Evolutionary conservation across 805 yeast species (phyloP), one percentile per base, ranked within the genome.

Genomic region (Metschnikowia colocasiae): DNA sequence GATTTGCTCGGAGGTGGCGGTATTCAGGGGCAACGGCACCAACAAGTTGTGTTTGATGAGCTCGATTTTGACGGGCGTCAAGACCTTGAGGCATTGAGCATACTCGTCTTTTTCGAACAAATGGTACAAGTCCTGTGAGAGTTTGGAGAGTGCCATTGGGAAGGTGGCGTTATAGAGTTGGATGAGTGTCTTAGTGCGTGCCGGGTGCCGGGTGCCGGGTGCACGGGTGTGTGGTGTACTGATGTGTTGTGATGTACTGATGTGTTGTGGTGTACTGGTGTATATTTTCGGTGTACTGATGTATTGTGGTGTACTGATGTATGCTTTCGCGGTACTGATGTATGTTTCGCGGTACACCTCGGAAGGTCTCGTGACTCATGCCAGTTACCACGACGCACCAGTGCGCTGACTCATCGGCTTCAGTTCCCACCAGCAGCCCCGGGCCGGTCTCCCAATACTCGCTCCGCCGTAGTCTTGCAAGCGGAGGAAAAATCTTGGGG

Each of bases 31-130:
- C 5, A 67, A 48, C 16, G 97, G 97, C 22, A 90, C 80, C 49
- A 94, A 77, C 38, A 92, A 70, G 51, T 85, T 81, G 54, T 83
- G 82, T 61, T 87, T 83, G 56, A 95, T 83, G 54, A 91, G 74
- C 61, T 85, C 90, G 35, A 90, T 67, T 58, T 90, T 89, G 62
- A 92, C 79, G 18, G 85, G 78, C 1, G 88, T 83, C 34, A 91
- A 73, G 23, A 88, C 58, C 45, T 70, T 63, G 41, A 78, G 76
- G 51, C 95, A 87, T 30, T 76, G 71, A 0, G 62, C 73, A 64
- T 83, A 87, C 39, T 88, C 76, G 34, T 78, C 80, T 12, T 74
- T 59, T 29, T 81, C 82, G 59, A 83, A 92, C 20, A 83, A 75
- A 36, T 71, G 66, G 39, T 87, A 81, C 50, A 91, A 73, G 55